Evolutionary conservation across 345 rosid genomes (phyloP), one percentile per base, ranked within the genome.

Genomic region (Erysimum cheiranthoides): DNA sequence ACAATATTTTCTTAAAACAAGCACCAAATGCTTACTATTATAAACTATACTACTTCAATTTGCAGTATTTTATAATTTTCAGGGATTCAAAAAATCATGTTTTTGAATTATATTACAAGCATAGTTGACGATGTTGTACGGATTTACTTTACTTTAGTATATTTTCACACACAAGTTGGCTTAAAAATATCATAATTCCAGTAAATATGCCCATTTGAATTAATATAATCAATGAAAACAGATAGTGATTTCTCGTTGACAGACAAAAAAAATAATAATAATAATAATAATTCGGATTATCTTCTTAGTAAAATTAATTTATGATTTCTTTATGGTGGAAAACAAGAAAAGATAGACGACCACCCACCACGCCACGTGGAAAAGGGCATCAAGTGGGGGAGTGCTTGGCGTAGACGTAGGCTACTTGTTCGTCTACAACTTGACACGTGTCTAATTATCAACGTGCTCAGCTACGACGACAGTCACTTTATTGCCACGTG

Each of bases 311-410:
- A 12, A 40, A 34, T 17, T 68, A 40, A 1, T 4, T 46, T 66
- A 4, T 5, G 10, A 28, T 6, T 62, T 45, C 8, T 36, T 27
- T 66, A 42, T 34, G 18, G 59, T 13, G 43, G 28, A 35, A 61
- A 43, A 42, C 2, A 40, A 1, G 38, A 42, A 77, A 78, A 66
- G 49, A 65, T 39, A 54, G 67, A 71, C 77, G 73, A 78, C 68
- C 81, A 78, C 49, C 73, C 73, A 78, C 69, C 73, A 31, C 43
- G 81, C 73, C 81, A 78, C 77, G 77, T 78, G 77, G 64, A 64
- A 78, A 77, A 71, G 57, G n/a, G 16, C 35, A 65, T 56, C 81
- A 58, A 78, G 73, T 78, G 81, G 81, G 72, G 25, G 25, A 21
- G 25, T 50, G 51, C 71, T 77, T 77, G 38, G 71, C 76, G 76